Evolutionary conservation across 2,329 filamentous ascomycete genomes (phyloP).

Genomic region (Aspergillus ruber): DNA sequence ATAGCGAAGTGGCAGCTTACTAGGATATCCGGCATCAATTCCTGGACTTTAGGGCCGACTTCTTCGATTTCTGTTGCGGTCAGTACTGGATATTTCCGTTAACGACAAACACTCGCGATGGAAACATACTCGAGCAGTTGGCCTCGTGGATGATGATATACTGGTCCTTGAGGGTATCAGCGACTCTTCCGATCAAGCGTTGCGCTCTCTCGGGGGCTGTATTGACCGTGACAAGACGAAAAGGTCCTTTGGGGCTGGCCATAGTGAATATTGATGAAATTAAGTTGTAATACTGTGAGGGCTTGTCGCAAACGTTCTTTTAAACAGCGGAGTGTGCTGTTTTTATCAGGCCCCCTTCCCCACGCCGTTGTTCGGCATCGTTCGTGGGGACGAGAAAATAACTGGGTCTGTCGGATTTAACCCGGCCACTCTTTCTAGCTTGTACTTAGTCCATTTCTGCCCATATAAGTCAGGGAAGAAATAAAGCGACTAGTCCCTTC

Average conservation of each 20-base stretch:
- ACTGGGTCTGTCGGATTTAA: not conserved
- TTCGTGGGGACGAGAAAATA: not conserved
- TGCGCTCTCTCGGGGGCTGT: slow-evolving; percentile 60
- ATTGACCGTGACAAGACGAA: slow-evolving; percentile 61
- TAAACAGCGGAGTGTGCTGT: not conserved
- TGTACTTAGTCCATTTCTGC: no score
- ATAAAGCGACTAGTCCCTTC: not conserved
- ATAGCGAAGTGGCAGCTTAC: slow-evolving; percentile 31
- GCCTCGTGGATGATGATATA: slow-evolving; percentile 59
- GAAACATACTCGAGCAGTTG: slow-evolving; percentile 54
- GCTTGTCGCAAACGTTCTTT: not conserved
- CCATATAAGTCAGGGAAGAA: no score
- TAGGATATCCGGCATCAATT: slow-evolving; percentile 49
- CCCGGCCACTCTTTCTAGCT: not conserved
- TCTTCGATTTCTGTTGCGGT: slow-evolving; percentile 44
- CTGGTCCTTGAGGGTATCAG: slow-evolving; percentile 55
- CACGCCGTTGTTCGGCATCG: not conserved
- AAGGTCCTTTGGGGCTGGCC: slow-evolving; percentile 48
- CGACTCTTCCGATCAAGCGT: slow-evolving; percentile 54
- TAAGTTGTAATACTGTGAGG: not conserved
- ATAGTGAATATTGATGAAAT: slow-evolving; percentile 9
- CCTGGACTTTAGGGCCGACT: slow-evolving; percentile 48
- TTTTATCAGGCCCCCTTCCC: not conserved
- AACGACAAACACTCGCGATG: no score
- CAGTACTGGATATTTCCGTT: not conserved